Base-by-base conservation (phyloP, 441 rosid species). In the Croton laevigatus region DNA sequence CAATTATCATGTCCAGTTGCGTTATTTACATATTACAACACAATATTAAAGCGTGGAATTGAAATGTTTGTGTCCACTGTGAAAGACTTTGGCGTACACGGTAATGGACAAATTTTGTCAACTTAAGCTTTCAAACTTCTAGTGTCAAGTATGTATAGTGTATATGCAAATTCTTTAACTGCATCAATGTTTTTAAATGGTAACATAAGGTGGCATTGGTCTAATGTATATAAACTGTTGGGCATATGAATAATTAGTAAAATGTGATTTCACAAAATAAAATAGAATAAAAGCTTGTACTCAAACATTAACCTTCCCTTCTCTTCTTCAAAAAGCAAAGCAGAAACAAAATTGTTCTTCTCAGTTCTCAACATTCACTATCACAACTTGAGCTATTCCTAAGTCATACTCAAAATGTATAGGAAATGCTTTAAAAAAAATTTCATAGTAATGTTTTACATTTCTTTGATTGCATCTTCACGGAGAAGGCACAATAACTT, bases 21-120 rank as follows among this genome's bases (percentile, higher is more conserved):
- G 58, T 79, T 91, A 79, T 93, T 89, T 79, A 85, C 97, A 16
- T 93, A 91, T 75, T 91, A 88, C 83, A 93, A 93, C 74, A 93
- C 98, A 8, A 91, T 93, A 76, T 82, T 93, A 45, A 85, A 91
- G 79, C 87, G 90, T 13, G 98, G 99, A 52, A 78, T 85, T 46
- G 93, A 78, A 38, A 84, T 83, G 71, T 93, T 90, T 65, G 88
- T 93, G 95, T 77, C 88, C 73, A 74, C 79, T 38, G 61, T 93
- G 53, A 85, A 81, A 69, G 87, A 89, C 61, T 70, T 59, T 42
- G 99, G 99, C 19, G 81, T 93, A 63, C 98, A 78, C 72, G 99
- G 97, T 95, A 89, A 76, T 68, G 6, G 37, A 62, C 38, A 55
- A 45, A 20, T 72, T 14, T 37, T 71, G 17, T 69, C 48, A 69